Conservation (phyloP, 441 rosid species). For the Populus hybrid region DNA sequence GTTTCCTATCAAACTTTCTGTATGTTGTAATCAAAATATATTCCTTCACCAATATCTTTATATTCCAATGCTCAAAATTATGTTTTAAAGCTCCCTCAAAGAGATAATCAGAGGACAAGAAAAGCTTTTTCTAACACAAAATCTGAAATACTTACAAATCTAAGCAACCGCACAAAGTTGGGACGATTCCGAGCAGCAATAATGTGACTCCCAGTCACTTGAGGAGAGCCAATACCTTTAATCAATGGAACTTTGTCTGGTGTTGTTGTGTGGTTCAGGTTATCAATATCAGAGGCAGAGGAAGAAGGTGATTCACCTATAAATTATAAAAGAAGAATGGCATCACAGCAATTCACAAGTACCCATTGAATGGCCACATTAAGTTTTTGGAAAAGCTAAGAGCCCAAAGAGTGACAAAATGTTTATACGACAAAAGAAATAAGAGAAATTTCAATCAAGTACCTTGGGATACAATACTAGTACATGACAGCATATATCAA, state of each 20-base stretch:
- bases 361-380: constrained; percentile 14
- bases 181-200: constrained; percentile 45
- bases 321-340: constrained; percentile 17
- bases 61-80: background rate
- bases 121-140: constrained; percentile 3
- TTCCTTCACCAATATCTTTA: constrained; percentile 3
- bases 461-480: background rate
- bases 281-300: constrained; percentile 86
- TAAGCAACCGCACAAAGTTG: constrained; percentile 47
- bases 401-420: background rate
- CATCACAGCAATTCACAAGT: constrained; percentile 19
- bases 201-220: constrained; percentile 45
- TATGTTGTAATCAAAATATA: background rate
- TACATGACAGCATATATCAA: background rate
- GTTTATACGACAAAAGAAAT: background rate
- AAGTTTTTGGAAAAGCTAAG: background rate
- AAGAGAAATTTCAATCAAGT: background rate
- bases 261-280: constrained; percentile 51
- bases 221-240: constrained; percentile 48
- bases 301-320: constrained; percentile 95
- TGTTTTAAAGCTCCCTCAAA: background rate
- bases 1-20: background rate
- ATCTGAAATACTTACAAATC: constrained; percentile 60
- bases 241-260: constrained; percentile 47
- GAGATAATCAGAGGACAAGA: background rate